A percentile compares a stretch with the other conserved stretches of the same genome.
Conservation (phyloP, 139 green algal species). For the Penium margaritaceum region DNA sequence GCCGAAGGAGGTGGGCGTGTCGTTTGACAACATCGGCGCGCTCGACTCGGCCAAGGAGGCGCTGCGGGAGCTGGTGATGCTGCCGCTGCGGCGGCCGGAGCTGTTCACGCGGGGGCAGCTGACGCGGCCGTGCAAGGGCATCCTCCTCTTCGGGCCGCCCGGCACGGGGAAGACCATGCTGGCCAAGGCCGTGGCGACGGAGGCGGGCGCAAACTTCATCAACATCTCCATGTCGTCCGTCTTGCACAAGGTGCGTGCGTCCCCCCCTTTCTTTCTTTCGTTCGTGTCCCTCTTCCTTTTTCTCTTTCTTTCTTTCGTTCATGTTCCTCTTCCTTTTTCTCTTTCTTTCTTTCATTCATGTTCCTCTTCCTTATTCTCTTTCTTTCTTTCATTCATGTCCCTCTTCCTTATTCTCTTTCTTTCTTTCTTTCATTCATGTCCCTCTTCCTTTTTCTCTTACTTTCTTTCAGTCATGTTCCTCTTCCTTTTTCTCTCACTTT, state of each 20-base stretch:
- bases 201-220: slow-evolving; percentile 51
- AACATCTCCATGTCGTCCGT: slow-evolving; percentile 55
- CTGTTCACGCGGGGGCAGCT: slow-evolving; percentile 60
- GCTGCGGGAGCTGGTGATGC: slow-evolving; percentile 61
- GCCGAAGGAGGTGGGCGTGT: slow-evolving; percentile 49
- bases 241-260: slow-evolving; percentile 46
- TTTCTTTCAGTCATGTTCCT: too few species aligned
- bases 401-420: too few species aligned
- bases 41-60: slow-evolving; percentile 53
- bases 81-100: slow-evolving; percentile 65
- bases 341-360: too few species aligned
- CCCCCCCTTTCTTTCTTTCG: too few species aligned
- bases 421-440: too few species aligned
- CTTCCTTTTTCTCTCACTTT: too few species aligned
- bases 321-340: too few species aligned
- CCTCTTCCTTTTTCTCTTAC: too few species aligned
- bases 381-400: too few species aligned
- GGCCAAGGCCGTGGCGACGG: slow-evolving; percentile 22
- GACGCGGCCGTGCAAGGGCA: slow-evolving; percentile 57
- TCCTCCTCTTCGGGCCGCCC: slow-evolving; percentile 51
- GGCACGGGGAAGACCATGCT: slow-evolving; percentile 52
- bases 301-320: too few species aligned
- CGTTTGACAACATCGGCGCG: slow-evolving; percentile 54
- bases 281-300: too few species aligned
- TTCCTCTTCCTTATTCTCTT: too few species aligned